Evolutionary conservation across 2,329 filamentous ascomycete genomes (phyloP), one percentile per base, ranked within the genome.

Genomic region (Stachybotrys echinatus): DNA sequence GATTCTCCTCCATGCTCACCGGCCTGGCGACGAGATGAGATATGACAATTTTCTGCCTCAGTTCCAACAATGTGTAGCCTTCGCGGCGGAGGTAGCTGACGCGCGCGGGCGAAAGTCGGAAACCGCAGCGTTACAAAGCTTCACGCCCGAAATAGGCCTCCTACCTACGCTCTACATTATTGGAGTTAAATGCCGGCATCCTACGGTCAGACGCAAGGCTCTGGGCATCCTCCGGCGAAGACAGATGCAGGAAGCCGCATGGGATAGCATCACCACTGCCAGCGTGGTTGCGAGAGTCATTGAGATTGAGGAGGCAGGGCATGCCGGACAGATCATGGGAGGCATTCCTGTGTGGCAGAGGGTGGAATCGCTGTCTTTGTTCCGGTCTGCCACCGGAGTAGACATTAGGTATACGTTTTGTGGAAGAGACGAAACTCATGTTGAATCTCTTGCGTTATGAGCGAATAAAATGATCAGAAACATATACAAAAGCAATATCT

Each of bases 121-220:
- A 12, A 58, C 54, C 12, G 27, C 44, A 23, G 52, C 51, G n/a
- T n/a, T n/a, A 45, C 54, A 58, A 48, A 64, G 55, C n/a, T 69
- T 68, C 45, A 69, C 65, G 20, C 64, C 62, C 2, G 65, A 67
- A 50, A 48, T 65, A 12, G 65, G 60, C 19, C 54, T 67, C 23
- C 7, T 68, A 47, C 65, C 65, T 21, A 57, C 62, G 19, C 61
- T 69, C 19, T 70, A 61, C 55, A 62, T 68, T 5, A 60, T 66
- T 27, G 66, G 65, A n/a, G 56, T 48, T 47, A 68, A 69, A 55
- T 70, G 67, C 54, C 61, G 67, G 22, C 53, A 69, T 55, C 63
- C 66, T 1, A 39, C 20, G 3, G 55, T 69, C 38, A 60, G 67
- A 34, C 67, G 66, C 34, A 50, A 64, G 48, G 60, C 53, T 31